A percentile compares a stretch with the other conserved stretches of the same genome.
phyloP scores from a whole-genome alignment of 2,329 filamentous ascomycete species.

The Trichoderma sp. region DNA sequence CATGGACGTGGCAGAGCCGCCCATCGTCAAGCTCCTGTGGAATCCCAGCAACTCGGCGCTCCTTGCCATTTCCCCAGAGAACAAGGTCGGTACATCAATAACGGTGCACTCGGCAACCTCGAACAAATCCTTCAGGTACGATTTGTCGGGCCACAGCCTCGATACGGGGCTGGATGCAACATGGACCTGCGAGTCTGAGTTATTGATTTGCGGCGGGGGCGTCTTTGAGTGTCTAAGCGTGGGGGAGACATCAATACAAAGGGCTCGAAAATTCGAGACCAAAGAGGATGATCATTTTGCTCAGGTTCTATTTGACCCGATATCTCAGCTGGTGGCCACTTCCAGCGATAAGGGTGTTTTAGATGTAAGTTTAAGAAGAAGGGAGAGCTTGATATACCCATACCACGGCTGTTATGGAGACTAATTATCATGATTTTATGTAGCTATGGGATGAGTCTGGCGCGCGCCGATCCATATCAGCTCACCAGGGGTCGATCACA shows the following conservation, averaged over 20 bases:
- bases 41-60: conserved; percentile 58
- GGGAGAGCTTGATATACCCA: background rate
- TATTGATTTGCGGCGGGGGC: conserved; percentile 61
- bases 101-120: conserved; percentile 54
- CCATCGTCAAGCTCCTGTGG: conserved; percentile 63
- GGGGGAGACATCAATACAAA: conserved; percentile 49
- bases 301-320: conserved; percentile 58
- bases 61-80: conserved; percentile 59
- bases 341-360: conserved; percentile 61
- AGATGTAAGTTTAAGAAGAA: conserved; percentile 52
- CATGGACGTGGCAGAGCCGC: conserved; percentile 61
- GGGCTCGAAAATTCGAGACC: conserved; percentile 53
- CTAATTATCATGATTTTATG: conserved; percentile 12
- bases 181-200: conserved; percentile 61
- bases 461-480: conserved; percentile 56
- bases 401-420: background rate
- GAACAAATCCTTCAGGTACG: conserved; percentile 50
- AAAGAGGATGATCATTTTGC: conserved; percentile 56
- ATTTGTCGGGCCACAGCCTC: conserved; percentile 53
- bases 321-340: conserved; percentile 57
- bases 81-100: conserved; percentile 53
- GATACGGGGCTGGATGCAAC: conserved; percentile 57
- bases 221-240: conserved; percentile 53
- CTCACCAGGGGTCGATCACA: conserved; percentile 61
- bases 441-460: conserved; percentile 59